Evolutionary conservation across 2,329 filamentous ascomycete genomes (phyloP), one percentile per base, ranked within the genome.

Genomic region (Penicillium rolfsii): DNA sequence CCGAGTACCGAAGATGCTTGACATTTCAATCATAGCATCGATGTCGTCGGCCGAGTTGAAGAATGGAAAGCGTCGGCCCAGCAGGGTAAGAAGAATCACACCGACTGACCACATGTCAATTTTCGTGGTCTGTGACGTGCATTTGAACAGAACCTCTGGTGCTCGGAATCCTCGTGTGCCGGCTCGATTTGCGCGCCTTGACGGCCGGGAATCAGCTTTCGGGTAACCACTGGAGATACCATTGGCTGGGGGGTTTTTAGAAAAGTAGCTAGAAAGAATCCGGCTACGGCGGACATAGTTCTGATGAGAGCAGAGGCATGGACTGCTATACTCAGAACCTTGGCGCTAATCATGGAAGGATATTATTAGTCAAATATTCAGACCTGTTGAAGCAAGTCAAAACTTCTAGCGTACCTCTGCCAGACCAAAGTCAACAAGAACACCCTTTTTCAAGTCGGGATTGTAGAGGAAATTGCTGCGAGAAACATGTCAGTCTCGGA

Each of bases 1-100:
- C 73, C 86, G 88, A 45, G 84, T 84, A 53, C 95, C 95, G 74
- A 98, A 97, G 62, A 99, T 96, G 60, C 92, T 96, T 38, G 93
- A 91, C 67, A 99, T 96, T 77, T 99, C 95, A 67, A 99, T 94
- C 85, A 97, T 90, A 55, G 95, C 95, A 73, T 99, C 95, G 52
- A 99, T 90, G 71, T 99, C 95, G 75, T 99, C 95, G n/a, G 93
- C 90, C 49, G 91, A 96, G 79, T 99, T 97, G 83, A 99, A 99
- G 79, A 99, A 99, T 1, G 95, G 95, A 71, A 99, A 99, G 4
- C 95, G 88, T 59, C 90, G 90, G 43, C 91, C 94, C 14, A 99
- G 82, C 64, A 99, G 90, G 0, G 95, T 99, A n/a, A 99, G 83
- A 2, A 99, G 84, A 58, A 99, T 96, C n/a, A 99, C 93, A 45